Base-by-base conservation (phyloP, 306 rosid genomes). In the Prunus campanulata region DNA sequence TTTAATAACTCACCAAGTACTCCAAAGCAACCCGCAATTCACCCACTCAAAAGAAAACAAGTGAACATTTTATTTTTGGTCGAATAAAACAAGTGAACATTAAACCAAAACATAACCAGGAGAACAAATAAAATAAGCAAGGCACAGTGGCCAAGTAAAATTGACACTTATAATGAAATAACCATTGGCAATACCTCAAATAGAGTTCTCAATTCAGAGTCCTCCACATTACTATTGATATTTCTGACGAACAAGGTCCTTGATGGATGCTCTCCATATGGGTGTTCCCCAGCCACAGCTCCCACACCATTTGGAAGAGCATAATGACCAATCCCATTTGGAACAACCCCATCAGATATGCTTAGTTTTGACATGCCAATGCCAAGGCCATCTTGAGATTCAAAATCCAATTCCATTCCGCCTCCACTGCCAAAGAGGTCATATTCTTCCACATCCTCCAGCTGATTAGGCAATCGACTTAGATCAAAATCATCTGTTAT, bases 191-290 rank as follows among this genome's bases (percentile, higher is more conserved):
- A 75, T 83, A 80, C 89, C 91, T 90, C 91, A 86, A 88, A 86
- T 52, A 90, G 87, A 71, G 85, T 59, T 82, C 76, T 85, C 68
- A 90, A 67, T 76, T 87, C 97, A 70, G 93, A 80, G 70, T 93
- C 98, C 80, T 93, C 98, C 0, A 93, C 93, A 51, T 93, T 93
- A 68, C 96, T 93, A 69, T 93, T 93, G 84, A 93, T 93, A 82
- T 93, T 93, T 62, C 98, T 89, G 70, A 93, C 98, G 79, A 93
- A 91, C 77, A 93, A 75, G 70, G 98, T 93, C 85, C 98, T 93
- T 62, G 98, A 93, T 46, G 98, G 97, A 87, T 93, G 98, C 86
- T 93, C 98, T 67, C 98, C 98, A 46, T 88, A 93, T 5, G 98
- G 98, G 85, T 93, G 98, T 84, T 93, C 98, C 60, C 97, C 98